Percentiles rank a stretch among this genome's conserved stretches.
phyloP scores from a whole-genome alignment of 768 basidiomycete genomes.

The Suillus hirtellus region DNA sequence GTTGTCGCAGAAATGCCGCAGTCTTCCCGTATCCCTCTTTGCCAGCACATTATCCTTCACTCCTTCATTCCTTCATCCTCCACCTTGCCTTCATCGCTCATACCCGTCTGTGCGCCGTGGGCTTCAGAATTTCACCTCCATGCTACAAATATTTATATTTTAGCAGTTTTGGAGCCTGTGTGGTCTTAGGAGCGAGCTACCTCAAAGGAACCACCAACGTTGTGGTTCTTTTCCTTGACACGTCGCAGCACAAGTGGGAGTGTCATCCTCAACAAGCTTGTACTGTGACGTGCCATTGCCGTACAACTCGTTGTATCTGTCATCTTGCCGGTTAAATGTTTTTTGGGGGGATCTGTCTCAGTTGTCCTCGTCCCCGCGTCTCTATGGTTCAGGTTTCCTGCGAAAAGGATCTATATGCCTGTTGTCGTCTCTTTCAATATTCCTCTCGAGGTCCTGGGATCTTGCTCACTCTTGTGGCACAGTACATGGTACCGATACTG shows the following conservation, averaged over 20 bases:
- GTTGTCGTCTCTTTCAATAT: neutral
- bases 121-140: neutral
- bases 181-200: neutral
- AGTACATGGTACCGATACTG: neutral
- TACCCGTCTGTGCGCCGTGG: neutral
- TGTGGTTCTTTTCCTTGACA: slow-evolving; percentile 9
- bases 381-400: neutral
- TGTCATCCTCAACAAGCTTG: slow-evolving; percentile 48
- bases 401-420: too few relatives aligned
- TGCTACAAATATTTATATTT: neutral
- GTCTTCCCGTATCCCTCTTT: neutral
- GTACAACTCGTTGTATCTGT: neutral
- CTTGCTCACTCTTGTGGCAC: neutral
- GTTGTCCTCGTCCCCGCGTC: neutral
- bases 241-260: slow-evolving; percentile 39
- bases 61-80: neutral
- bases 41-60: neutral
- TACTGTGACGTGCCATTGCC: slow-evolving; percentile 21
- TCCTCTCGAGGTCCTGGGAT: neutral
- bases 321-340: neutral
- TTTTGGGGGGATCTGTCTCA: neutral
- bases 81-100: neutral
- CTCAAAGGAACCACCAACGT: neutral
- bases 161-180: neutral
- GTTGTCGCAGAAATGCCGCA: slow-evolving; percentile 44